phyloP scores from a whole-genome alignment of 2,329 filamentous ascomycete species.

The Calonectria naviculata region DNA sequence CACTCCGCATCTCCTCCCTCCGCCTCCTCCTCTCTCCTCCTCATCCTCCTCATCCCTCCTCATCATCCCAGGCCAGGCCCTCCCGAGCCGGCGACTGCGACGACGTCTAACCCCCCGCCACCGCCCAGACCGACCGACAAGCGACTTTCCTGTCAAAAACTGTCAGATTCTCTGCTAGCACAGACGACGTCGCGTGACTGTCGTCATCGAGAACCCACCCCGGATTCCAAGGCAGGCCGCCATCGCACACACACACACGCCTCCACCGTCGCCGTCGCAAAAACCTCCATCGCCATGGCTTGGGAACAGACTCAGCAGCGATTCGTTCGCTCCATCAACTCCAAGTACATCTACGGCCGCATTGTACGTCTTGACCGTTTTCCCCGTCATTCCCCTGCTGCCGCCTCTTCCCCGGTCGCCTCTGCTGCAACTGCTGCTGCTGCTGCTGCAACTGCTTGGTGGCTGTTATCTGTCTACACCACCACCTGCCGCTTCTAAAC shows the following conservation, averaged over 20 bases:
- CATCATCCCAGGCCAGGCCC: too few species aligned
- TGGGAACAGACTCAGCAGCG: slow-evolving; percentile 70
- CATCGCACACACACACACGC: background rate
- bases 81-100: background rate
- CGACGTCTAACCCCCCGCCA: background rate
- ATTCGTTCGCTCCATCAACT: slow-evolving; percentile 70
- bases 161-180: background rate
- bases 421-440: slow-evolving; percentile 6
- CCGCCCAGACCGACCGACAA: background rate
- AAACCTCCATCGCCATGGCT: slow-evolving; percentile 64
- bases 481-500: slow-evolving; percentile 3
- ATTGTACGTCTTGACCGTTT: slow-evolving; percentile 66
- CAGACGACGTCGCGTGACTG: slow-evolving; percentile 2
- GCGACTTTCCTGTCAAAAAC: background rate
- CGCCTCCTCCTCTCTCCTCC: background rate
- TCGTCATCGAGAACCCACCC: slow-evolving; percentile 21
- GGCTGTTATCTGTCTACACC: slow-evolving; percentile 10
- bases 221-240: background rate
- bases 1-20: background rate
- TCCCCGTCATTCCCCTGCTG: background rate
- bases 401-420: too few species aligned
- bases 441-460: background rate
- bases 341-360: slow-evolving; percentile 77
- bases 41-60: background rate
- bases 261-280: background rate